Evolutionary conservation across 2,329 filamentous ascomycete species (phyloP).

Genomic region (Penicillium janthinellum): DNA sequence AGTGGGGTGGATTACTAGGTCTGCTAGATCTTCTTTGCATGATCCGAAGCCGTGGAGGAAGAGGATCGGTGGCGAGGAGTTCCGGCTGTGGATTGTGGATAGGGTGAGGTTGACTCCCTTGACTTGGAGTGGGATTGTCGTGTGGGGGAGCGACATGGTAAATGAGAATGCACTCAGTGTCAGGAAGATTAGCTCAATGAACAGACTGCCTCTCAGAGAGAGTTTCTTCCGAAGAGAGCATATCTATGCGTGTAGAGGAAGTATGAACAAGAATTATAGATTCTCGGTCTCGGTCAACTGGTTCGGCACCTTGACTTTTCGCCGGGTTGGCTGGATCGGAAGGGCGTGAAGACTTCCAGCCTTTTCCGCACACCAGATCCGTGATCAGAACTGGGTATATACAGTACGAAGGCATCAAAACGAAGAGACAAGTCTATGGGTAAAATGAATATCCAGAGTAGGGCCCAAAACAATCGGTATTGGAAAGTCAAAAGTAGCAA

Average conservation of each 20-base stretch:
- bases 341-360: not conserved
- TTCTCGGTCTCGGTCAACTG: not conserved
- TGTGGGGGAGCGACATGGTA: constrained; percentile 15
- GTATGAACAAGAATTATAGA: not conserved
- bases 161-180: not conserved
- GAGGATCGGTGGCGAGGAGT: constrained; percentile 21
- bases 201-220: not conserved
- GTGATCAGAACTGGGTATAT: not conserved
- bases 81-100: constrained; percentile 25
- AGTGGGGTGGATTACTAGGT: constrained; percentile 17
- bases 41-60: constrained; percentile 33
- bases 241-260: not conserved
- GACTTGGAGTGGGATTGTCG: constrained; percentile 19
- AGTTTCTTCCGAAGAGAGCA: not conserved
- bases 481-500: not conserved
- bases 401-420: not conserved
- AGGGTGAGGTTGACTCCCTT: constrained; percentile 23
- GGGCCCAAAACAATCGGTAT: not conserved
- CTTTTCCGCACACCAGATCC: not conserved
- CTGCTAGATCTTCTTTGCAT: constrained; percentile 30
- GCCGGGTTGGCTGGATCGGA: not conserved
- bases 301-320: not conserved
- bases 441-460: not conserved
- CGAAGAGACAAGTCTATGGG: not conserved
- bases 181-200: not conserved